Conservation (phyloP, 345 rosid genomes). For the Cardamine occulta region DNA sequence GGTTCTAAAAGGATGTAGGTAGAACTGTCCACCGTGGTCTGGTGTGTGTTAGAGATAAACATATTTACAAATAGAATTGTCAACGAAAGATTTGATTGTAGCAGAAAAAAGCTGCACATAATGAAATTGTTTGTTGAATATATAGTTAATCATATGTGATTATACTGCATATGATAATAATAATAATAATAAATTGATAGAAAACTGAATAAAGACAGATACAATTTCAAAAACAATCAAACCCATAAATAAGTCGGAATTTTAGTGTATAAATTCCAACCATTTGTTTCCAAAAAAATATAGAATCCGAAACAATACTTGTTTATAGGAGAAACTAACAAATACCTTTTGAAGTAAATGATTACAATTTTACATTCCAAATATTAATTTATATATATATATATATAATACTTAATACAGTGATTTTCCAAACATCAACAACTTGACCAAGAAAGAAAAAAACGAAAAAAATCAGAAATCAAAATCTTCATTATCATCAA, state of each 20-base stretch:
- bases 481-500: slow-evolving; percentile 46
- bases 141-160: too few species aligned
- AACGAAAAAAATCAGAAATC: slow-evolving; percentile 20
- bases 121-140: too few species aligned
- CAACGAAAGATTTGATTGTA: too few species aligned
- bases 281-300: not conserved
- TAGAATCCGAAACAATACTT: not conserved
- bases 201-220: too few species aligned
- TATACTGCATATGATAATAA: too few species aligned
- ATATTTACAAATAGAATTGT: too few species aligned
- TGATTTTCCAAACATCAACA: slow-evolving; percentile 19
- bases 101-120: too few species aligned
- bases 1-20: too few species aligned
- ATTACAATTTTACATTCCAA: not conserved
- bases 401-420: not conserved
- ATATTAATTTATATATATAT: not conserved
- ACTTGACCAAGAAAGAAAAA: not conserved
- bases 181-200: too few species aligned
- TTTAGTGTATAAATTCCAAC: not conserved
- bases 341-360: not conserved
- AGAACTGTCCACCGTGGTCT: too few species aligned
- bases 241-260: not conserved
- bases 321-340: not conserved
- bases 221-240: not conserved
- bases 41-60: too few species aligned